phyloP scores from a whole-genome alignment of 1,284 basidiomycete species.

The Leccinum colubrinum region DNA sequence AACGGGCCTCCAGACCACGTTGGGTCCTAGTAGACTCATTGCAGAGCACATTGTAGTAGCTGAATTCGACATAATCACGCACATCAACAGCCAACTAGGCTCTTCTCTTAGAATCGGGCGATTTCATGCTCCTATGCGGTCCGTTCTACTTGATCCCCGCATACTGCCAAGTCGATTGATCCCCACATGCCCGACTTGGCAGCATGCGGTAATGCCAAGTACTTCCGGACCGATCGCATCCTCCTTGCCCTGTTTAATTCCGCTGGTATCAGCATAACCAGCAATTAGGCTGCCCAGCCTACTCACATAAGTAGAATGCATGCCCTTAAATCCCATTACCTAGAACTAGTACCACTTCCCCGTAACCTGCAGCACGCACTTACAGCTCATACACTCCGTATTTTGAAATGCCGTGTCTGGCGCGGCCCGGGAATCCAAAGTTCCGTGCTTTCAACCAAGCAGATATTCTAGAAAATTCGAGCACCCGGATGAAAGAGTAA shows the following conservation, averaged over 20 bases:
- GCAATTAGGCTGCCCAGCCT: neutral
- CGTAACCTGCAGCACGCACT: neutral
- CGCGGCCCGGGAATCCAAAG: neutral
- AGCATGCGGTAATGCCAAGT: neutral
- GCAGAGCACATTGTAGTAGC: neutral
- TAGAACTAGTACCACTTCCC: neutral
- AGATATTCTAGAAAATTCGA: slow-evolving; percentile 4
- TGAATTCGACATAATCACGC: neutral
- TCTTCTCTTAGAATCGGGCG: neutral
- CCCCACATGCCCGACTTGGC: neutral
- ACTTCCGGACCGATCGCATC: neutral
- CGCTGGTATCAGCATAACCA: neutral
- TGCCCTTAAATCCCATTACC: neutral
- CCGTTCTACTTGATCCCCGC: neutral
- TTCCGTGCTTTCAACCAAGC: neutral
- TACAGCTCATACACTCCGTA: neutral
- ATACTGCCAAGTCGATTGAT: no score
- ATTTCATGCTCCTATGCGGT: neutral
- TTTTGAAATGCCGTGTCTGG: neutral
- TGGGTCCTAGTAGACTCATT: neutral
- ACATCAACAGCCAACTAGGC: neutral
- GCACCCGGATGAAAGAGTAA: neutral
- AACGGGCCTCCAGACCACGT: neutral
- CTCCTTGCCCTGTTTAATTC: neutral
- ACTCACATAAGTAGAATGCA: neutral